Conservation (phyloP, 2,329 filamentous ascomycete genomes). For the Ceratocystis papillata region DNA sequence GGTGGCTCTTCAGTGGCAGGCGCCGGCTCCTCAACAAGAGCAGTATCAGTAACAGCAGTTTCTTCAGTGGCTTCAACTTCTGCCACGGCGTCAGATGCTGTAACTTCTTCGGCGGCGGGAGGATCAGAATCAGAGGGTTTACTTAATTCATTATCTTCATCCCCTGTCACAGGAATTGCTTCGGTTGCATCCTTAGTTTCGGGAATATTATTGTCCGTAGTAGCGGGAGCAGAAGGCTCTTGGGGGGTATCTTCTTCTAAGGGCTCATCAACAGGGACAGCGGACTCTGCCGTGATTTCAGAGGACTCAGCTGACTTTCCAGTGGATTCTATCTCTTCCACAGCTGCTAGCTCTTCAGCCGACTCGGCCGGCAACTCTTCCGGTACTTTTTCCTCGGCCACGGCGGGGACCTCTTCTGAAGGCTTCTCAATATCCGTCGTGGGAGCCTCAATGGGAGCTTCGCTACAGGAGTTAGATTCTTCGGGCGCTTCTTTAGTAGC, state of each 20-base stretch:
- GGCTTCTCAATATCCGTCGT: neutral
- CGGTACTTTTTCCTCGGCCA: constrained; percentile 7
- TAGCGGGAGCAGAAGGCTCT: neutral
- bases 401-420: constrained; percentile 23
- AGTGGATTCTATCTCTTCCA: constrained; percentile 21
- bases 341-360: constrained; percentile 19
- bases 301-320: constrained; percentile 11
- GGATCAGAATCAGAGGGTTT: neutral
- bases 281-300: constrained; percentile 21
- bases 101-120: neutral
- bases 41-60: neutral
- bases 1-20: constrained; percentile 15
- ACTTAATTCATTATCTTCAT: neutral
- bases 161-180: neutral
- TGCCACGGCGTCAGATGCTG: neutral
- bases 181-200: constrained; percentile 13
- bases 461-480: constrained; percentile 18
- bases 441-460: constrained; percentile 5
- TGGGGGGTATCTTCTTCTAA: constrained; percentile 14
- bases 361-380: neutral
- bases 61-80: neutral
- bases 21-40: constrained; percentile 13
- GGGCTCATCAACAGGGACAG: constrained; percentile 20
- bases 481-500: neutral
- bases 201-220: constrained; percentile 15